Conservation (phyloP, 495 filamentous ascomycete species). For the Saxophila tyrrhenica region DNA sequence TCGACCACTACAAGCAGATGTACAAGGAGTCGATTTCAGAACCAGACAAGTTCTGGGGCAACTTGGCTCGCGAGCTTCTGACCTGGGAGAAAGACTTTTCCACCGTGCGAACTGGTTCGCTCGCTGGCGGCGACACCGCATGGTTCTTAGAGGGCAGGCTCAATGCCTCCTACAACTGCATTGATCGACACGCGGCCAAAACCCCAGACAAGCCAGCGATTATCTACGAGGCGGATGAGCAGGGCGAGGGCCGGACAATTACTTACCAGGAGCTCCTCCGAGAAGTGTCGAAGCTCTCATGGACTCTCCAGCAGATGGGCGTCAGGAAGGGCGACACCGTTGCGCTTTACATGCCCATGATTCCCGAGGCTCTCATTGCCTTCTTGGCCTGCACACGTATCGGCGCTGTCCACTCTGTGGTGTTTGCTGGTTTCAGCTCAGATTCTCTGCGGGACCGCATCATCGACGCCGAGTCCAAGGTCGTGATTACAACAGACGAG, state of each 20-base stretch:
- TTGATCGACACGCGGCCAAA: slow-evolving; percentile 90
- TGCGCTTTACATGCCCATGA: slow-evolving; percentile 97
- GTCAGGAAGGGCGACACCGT: slow-evolving; percentile 97
- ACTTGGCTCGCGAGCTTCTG: slow-evolving; percentile 75
- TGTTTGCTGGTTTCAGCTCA: slow-evolving; percentile 96
- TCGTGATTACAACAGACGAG: slow-evolving; percentile 94
- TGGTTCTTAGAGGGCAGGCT: slow-evolving; percentile 94
- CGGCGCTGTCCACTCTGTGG: slow-evolving; percentile 93
- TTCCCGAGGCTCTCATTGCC: slow-evolving; percentile 85
- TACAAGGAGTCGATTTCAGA: slow-evolving; percentile 94
- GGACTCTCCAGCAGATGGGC: slow-evolving; percentile 83
- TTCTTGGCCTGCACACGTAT: slow-evolving; percentile 88
- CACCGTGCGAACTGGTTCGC: slow-evolving; percentile 70
- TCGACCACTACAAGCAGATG: slow-evolving; percentile 83
- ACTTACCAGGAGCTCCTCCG: slow-evolving; percentile 90
- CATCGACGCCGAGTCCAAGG: slow-evolving; percentile 74
- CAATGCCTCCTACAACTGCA: slow-evolving; percentile 94
- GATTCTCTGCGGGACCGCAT: slow-evolving; percentile 96
- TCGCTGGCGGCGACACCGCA: slow-evolving; percentile 70
- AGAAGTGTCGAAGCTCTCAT: slow-evolving; percentile 76
- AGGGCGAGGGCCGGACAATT: slow-evolving; percentile 72
- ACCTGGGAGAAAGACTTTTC: slow-evolving; percentile 87
- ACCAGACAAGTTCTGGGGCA: slow-evolving; percentile 84
- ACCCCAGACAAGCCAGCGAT: slow-evolving; percentile 87
- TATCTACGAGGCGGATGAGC: slow-evolving; percentile 97